These are phyloP conservation scores for Dicorynia guianensis DNA, from an alignment of 306 rosid genomes.

Conservation along the genomic window DNA sequence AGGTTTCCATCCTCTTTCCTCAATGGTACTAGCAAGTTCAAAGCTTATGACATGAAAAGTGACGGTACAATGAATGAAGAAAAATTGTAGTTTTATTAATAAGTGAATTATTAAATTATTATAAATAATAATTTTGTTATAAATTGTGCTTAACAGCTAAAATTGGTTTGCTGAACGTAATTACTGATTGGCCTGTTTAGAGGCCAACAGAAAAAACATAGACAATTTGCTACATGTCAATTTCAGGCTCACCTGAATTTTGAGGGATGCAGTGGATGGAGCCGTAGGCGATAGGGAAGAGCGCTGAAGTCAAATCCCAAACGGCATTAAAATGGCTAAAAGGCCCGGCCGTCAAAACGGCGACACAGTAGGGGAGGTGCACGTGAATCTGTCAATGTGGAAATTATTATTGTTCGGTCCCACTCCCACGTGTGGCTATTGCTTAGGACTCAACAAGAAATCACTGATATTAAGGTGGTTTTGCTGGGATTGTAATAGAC, in stretches of 20 bases:
- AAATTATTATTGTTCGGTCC: conserved; percentile 13
- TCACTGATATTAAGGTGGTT: conserved; percentile 36
- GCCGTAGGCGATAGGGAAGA: not conserved
- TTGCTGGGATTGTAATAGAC: conserved; percentile 14
- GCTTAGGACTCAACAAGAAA: conserved; percentile 34
- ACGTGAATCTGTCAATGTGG: conserved; percentile 49
- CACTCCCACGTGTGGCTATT: conserved; percentile 57
- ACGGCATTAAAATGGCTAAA: conserved; percentile 21
- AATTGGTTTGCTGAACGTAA: no score
- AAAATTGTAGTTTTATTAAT: no score
- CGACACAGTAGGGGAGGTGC: conserved; percentile 54
- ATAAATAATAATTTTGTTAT: no score
- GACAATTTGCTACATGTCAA: not conserved
- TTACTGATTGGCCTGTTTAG: no score
- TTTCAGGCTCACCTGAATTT: not conserved
- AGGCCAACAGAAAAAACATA: no score
- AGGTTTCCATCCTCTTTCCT: no score
- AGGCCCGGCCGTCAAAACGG: conserved; percentile 72
- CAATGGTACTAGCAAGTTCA: no score
- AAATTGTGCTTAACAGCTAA: no score
- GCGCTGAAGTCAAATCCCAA: conserved; percentile 39
- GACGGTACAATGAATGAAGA: no score
- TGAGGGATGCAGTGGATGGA: not conserved
- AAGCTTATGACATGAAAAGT: no score
- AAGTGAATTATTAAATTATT: no score